Conservation (phyloP, 1,284 basidiomycete genomes). For the Pulveroboletus sp. region DNA sequence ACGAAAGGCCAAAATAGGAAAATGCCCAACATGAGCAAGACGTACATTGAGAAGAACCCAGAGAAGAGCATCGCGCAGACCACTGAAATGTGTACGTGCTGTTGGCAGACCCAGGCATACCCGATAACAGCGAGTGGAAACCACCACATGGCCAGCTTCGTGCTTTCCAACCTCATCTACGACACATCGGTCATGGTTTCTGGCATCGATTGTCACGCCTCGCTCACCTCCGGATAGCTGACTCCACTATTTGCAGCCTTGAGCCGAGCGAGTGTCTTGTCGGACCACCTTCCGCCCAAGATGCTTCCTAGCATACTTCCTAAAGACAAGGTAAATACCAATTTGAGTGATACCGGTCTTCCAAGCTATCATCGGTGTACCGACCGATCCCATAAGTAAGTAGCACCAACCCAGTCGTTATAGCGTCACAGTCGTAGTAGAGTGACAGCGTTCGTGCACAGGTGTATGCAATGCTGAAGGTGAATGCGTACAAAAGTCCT, state of each 20-base stretch:
- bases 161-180: constrained; percentile 76
- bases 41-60: constrained; percentile 74
- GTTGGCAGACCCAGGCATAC: constrained; percentile 77
- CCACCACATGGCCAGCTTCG: constrained; percentile 53
- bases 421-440: constrained; percentile 68
- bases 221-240: constrained; percentile 63
- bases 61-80: constrained; percentile 66
- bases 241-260: constrained; percentile 65
- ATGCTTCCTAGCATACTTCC: constrained; percentile 72
- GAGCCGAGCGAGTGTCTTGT: constrained; percentile 58
- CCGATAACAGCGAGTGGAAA: constrained; percentile 63
- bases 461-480: constrained; percentile 71
- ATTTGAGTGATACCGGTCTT: neutral
- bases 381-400: constrained; percentile 72
- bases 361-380: constrained; percentile 9
- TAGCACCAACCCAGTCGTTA: constrained; percentile 78
- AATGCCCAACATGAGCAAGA: constrained; percentile 3
- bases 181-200: neutral
- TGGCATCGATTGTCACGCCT: neutral
- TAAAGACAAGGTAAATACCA: constrained; percentile 18
- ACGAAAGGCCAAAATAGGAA: neutral
- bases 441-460: constrained; percentile 67
- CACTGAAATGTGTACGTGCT: constrained; percentile 64
- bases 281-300: constrained; percentile 78
- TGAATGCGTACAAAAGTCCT: constrained; percentile 72